These are phyloP conservation scores for Acacia crassicarpa DNA, from an alignment of 306 rosid genomes.

Conservation along the genomic window DNA sequence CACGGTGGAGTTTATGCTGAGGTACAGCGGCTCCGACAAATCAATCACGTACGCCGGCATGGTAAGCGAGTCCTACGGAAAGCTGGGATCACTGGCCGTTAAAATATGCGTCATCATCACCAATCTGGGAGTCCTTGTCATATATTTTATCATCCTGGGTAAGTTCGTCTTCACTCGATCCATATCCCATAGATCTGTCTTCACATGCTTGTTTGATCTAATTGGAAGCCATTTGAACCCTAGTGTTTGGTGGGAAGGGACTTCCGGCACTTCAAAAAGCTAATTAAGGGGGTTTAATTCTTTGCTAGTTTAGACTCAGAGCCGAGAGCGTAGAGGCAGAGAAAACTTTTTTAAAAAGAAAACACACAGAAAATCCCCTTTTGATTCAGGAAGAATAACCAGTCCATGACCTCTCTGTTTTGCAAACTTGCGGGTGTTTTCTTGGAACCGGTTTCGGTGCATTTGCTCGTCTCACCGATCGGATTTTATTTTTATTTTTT, in stretches of 20 bases:
- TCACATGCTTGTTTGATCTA: not conserved
- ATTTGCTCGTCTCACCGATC: too few species aligned
- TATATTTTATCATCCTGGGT: slow-evolving; percentile 63
- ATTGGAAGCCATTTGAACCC: not conserved
- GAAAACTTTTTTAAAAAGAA: too few species aligned
- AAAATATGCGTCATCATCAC: slow-evolving; percentile 55
- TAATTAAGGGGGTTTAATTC: not conserved
- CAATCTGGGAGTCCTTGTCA: slow-evolving; percentile 54
- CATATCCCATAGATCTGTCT: not conserved
- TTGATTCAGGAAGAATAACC: too few species aligned
- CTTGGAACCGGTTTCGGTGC: too few species aligned
- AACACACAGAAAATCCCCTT: too few species aligned
- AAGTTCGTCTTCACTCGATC: not conserved
- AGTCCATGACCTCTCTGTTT: too few species aligned
- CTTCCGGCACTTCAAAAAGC: not conserved
- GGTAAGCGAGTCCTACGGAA: slow-evolving; percentile 57
- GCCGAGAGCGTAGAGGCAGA: too few species aligned
- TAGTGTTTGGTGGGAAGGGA: not conserved
- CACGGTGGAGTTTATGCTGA: slow-evolving; percentile 54
- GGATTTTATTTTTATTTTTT: too few species aligned
- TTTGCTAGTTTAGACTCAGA: too few species aligned
- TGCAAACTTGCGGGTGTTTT: too few species aligned
- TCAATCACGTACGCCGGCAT: slow-evolving; percentile 53
- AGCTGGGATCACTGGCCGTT: slow-evolving; percentile 42
- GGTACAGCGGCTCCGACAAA: slow-evolving; percentile 49